phyloP scores from a whole-genome alignment of 495 filamentous ascomycete species.

The Talaromyces stipitatus region DNA sequence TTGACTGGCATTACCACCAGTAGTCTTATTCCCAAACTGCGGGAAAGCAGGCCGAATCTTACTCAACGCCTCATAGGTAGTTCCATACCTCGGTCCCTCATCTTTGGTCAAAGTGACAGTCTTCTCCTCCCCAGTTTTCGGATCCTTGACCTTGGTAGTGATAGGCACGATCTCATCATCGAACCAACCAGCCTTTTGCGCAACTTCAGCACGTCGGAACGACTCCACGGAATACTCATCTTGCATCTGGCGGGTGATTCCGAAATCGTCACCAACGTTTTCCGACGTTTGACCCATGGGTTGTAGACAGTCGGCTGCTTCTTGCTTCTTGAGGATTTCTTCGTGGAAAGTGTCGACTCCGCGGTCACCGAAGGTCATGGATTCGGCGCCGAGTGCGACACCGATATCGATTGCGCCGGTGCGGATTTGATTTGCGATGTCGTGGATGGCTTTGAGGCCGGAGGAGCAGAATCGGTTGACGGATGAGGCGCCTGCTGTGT shows the following conservation, averaged over 20 bases:
- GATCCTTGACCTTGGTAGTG: constrained; percentile 69
- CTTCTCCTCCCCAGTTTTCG: constrained; percentile 69
- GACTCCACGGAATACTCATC: constrained; percentile 82
- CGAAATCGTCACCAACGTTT: constrained; percentile 90
- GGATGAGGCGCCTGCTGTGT: constrained; percentile 70
- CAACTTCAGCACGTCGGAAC: constrained; percentile 75
- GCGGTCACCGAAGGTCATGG: constrained; percentile 69
- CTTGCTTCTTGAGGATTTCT: constrained; percentile 65
- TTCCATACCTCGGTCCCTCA: constrained; percentile 84
- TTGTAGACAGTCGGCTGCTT: constrained; percentile 80
- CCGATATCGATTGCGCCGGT: constrained; percentile 78
- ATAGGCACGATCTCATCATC: constrained; percentile 94
- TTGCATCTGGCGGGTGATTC: constrained; percentile 68
- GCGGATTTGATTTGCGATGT: constrained; percentile 84
- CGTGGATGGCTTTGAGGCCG: constrained; percentile 87
- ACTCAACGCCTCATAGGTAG: constrained; percentile 67
- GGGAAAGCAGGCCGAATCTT: constrained; percentile 93
- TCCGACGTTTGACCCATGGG: constrained; percentile 97
- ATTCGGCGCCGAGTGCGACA: constrained; percentile 79
- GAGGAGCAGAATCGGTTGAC: constrained; percentile 97
- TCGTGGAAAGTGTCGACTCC: constrained; percentile 68
- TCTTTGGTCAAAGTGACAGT: constrained; percentile 73
- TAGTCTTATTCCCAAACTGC: constrained; percentile 77
- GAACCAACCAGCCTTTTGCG: constrained; percentile 89
- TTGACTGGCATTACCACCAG: constrained; percentile 93